A percentile compares a stretch with the other conserved stretches of the same genome.
phyloP scores from a whole-genome alignment of 2,329 filamentous ascomycete genomes.

The Cladosporium halotolerans region DNA sequence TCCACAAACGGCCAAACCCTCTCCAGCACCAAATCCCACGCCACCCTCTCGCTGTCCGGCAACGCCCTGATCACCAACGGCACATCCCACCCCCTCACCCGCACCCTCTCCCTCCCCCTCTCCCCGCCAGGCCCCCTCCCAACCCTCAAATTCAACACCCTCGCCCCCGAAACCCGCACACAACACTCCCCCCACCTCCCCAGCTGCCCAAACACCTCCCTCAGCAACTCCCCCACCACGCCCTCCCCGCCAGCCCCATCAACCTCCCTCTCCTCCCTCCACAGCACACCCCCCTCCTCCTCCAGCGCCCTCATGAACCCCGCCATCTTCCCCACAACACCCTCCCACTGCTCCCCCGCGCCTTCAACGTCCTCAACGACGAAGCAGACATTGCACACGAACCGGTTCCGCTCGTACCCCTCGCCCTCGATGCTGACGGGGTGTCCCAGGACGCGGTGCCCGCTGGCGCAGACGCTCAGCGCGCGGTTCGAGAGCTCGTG shows the following conservation, averaged over 20 bases:
- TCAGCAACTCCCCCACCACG: constrained; percentile 61
- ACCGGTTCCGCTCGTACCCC: constrained; percentile 75
- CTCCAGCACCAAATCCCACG: constrained; percentile 69
- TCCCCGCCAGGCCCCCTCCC: constrained; percentile 22
- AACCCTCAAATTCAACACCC: constrained; percentile 27
- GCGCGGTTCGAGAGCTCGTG: constrained; percentile 93
- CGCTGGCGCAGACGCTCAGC: constrained; percentile 67
- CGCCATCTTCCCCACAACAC: constrained; percentile 79
- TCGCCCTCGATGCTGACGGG: constrained; percentile 78
- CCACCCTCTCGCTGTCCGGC: constrained; percentile 52
- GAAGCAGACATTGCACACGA: constrained; percentile 96
- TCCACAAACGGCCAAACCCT: constrained; percentile 82
- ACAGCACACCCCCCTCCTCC: constrained; percentile 78
- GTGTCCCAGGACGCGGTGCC: constrained; percentile 77
- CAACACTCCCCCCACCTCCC: constrained; percentile 93
- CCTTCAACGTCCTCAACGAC: constrained; percentile 56
- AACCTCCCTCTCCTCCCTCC: constrained; percentile 45
- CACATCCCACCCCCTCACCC: constrained; percentile 83
- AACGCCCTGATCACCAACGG: constrained; percentile 62
- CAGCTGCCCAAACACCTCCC: constrained; percentile 82
- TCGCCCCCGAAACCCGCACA: constrained; percentile 19
- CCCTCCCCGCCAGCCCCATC: constrained; percentile 11
- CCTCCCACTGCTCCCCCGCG: constrained; percentile 64
- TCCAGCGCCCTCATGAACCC: constrained; percentile 83
- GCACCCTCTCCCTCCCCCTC: constrained; percentile 33